Evolutionary conservation across 768 basidiomycete genomes (phyloP).

Genomic region (Termitomyces sp.): DNA sequence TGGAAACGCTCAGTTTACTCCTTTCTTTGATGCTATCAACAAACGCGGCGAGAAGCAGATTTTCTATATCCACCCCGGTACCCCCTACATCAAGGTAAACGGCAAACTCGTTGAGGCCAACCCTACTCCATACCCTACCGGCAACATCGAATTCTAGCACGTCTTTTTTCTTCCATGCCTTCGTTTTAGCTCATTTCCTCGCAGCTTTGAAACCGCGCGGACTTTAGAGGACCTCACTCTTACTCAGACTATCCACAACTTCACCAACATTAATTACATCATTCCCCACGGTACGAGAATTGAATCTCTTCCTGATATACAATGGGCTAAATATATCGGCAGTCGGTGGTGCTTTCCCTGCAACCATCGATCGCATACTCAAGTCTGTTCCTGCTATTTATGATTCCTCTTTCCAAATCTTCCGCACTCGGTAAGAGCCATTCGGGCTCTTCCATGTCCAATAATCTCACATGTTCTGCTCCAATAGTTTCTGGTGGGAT

Average conservation of each 20-base stretch:
- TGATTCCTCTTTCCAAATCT: conserved; percentile 26
- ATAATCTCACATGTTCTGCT: neutral
- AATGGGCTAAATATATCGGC: neutral
- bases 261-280: conserved; percentile 28
- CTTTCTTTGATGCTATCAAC: conserved; percentile 29
- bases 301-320: neutral
- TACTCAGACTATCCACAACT: conserved; percentile 24
- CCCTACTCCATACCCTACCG: conserved; percentile 26
- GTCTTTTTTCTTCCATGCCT: neutral
- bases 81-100: conserved; percentile 22
- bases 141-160: conserved; percentile 30
- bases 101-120: conserved; percentile 25
- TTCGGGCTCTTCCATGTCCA: neutral
- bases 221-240: conserved; percentile 26
- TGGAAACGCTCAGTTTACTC: conserved; percentile 21
- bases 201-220: conserved; percentile 25
- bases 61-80: conserved; percentile 26
- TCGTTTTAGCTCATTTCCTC: neutral
- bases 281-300: conserved; percentile 25
- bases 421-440: conserved; percentile 19
- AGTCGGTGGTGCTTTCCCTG: conserved; percentile 31
- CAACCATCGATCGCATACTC: conserved; percentile 28
- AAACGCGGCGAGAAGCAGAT: conserved; percentile 20
- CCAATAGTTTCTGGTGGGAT: conserved; percentile 30
- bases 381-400: conserved; percentile 25